Evolutionary conservation across 1,139 yeast genomes (phyloP).

Genomic region (Debaryomyces coudertii): DNA sequence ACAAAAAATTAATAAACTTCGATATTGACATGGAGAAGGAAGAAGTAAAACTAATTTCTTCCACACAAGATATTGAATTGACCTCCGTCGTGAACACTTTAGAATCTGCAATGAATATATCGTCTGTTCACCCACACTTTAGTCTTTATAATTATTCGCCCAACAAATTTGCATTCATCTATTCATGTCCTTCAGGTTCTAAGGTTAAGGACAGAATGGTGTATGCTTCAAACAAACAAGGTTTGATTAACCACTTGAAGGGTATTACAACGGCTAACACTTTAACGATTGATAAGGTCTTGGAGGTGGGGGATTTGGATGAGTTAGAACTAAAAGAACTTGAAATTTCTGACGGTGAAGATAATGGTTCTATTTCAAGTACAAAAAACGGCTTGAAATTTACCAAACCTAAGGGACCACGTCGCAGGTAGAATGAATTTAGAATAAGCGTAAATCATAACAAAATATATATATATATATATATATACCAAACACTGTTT

Average conservation of each 20-base stretch:
- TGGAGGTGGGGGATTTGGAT: slow-evolving; percentile 71
- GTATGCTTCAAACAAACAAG: slow-evolving; percentile 81
- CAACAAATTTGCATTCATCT: slow-evolving; percentile 57
- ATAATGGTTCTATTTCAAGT: slow-evolving; percentile 17
- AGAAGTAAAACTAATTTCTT: slow-evolving; percentile 26
- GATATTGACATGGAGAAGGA: slow-evolving; percentile 36
- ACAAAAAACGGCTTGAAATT: slow-evolving; percentile 36
- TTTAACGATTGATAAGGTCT: slow-evolving; percentile 36
- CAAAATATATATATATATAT: slow-evolving; percentile 1
- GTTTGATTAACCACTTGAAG: slow-evolving; percentile 58
- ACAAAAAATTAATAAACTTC: slow-evolving; percentile 31
- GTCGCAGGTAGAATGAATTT: slow-evolving; percentile 36
- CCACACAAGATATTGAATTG: slow-evolving; percentile 20
- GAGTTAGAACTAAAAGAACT: slow-evolving; percentile 56
- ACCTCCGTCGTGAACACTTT: slow-evolving; percentile 27
- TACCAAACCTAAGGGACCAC: slow-evolving; percentile 60
- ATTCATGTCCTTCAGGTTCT: slow-evolving; percentile 89
- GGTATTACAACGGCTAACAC: slow-evolving; percentile 28
- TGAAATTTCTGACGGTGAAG: slow-evolving; percentile 20
- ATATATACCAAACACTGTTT: not conserved
- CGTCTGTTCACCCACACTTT: slow-evolving; percentile 48
- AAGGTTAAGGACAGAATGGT: slow-evolving; percentile 91
- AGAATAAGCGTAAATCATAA: slow-evolving; percentile 2
- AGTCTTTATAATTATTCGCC: slow-evolving; percentile 51
- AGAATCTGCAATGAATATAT: slow-evolving; percentile 13